phyloP scores from a whole-genome alignment of 129 eudicot genomes.

The Flaveria trinervia region DNA sequence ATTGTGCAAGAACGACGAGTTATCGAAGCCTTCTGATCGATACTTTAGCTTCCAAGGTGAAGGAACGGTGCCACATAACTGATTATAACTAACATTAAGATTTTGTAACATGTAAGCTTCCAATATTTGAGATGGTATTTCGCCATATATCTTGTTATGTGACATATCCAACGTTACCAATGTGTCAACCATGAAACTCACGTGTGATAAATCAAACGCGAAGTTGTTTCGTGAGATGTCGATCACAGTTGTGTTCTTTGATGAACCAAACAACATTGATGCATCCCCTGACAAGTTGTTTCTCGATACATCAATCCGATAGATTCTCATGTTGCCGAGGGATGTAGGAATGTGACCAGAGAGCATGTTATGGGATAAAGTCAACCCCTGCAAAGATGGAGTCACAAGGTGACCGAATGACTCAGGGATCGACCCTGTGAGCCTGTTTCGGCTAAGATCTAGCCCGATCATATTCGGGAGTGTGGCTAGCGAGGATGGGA shows the following conservation, averaged over 20 bases:
- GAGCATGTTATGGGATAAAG: conserved; percentile 55
- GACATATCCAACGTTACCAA: conserved; percentile 35
- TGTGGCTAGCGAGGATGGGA: conserved; percentile 51
- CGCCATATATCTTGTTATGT: conserved; percentile 50
- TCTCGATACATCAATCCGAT: conserved; percentile 44
- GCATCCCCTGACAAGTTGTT: conserved; percentile 55
- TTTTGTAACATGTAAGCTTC: conserved; percentile 22
- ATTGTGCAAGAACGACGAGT: conserved; percentile 45
- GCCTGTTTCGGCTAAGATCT: conserved; percentile 49
- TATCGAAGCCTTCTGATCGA: conserved; percentile 39
- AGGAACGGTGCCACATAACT: conserved; percentile 48
- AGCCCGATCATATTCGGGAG: conserved; percentile 41
- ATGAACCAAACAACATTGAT: conserved; percentile 53
- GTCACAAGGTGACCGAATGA: conserved; percentile 42
- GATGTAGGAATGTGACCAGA: conserved; percentile 52
- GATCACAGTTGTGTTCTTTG: conserved; percentile 11
- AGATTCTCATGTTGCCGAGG: conserved; percentile 35
- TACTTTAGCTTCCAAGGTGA: conserved; percentile 50
- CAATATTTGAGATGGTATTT: conserved; percentile 38
- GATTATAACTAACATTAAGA: conserved; percentile 45
- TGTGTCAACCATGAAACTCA: conserved; percentile 24
- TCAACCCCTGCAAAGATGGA: conserved; percentile 12
- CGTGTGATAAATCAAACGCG: conserved; percentile 41
- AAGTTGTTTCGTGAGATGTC: conserved; percentile 49
- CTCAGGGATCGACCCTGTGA: conserved; percentile 51